Conservation (phyloP, 108 stramenopile species). For the Skeletonema grethae region DNA sequence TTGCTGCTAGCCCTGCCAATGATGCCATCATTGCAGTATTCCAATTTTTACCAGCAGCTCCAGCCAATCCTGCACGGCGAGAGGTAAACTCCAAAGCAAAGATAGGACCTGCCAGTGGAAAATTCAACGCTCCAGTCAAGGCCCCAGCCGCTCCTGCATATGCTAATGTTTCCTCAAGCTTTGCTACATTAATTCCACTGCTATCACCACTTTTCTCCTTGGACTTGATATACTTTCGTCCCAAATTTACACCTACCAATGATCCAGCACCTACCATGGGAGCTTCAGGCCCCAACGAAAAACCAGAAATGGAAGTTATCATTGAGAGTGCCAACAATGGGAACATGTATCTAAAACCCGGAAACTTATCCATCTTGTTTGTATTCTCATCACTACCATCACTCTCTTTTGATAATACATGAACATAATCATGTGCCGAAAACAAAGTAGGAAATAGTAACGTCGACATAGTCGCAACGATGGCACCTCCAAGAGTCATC, state of each 20-base stretch:
- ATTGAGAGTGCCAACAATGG: slow-evolving; percentile 51
- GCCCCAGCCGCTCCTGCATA: slow-evolving; percentile 65
- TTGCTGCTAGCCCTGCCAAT: slow-evolving; percentile 49
- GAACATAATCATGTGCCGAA: slow-evolving; percentile 39
- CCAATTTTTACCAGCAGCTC: slow-evolving; percentile 35
- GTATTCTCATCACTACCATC: not conserved
- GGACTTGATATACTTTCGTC: slow-evolving; percentile 30
- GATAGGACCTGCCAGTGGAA: slow-evolving; percentile 68
- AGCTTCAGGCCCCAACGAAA: slow-evolving; percentile 69
- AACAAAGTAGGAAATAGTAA: slow-evolving; percentile 14
- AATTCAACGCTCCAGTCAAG: slow-evolving; percentile 68
- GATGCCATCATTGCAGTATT: slow-evolving; percentile 46
- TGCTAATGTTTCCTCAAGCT: slow-evolving; percentile 38
- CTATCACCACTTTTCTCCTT: not conserved
- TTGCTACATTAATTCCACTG: slow-evolving; percentile 5
- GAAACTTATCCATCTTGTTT: slow-evolving; percentile 37
- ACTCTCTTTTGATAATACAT: slow-evolving; percentile 28
- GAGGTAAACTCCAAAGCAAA: slow-evolving; percentile 67
- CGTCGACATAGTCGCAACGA: slow-evolving; percentile 25
- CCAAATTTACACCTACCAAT: slow-evolving; percentile 34
- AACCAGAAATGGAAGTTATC: slow-evolving; percentile 64
- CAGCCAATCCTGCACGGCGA: slow-evolving; percentile 42
- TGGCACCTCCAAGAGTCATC: slow-evolving; percentile 18
- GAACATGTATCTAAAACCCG: slow-evolving; percentile 24
- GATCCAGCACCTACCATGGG: slow-evolving; percentile 63